Evolutionary conservation across 768 basidiomycete genomes (phyloP), one percentile per base, ranked within the genome.

Genomic region (Suillus paluster): DNA sequence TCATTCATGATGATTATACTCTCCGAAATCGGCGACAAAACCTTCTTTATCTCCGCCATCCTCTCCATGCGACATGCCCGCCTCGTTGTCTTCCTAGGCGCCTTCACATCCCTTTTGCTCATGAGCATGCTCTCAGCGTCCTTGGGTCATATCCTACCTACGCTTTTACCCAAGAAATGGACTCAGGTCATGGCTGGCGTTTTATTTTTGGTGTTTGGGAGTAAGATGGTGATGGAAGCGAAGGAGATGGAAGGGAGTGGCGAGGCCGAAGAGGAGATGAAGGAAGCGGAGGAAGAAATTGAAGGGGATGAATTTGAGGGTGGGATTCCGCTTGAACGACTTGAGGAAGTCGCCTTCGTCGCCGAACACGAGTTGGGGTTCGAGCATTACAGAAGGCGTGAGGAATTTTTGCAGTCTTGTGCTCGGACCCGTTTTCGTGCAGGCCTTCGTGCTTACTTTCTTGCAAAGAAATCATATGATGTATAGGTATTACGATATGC

Each of bases 1-100:
- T 86, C 94, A 6, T 94, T 95, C 79, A 75, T 84, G 64, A 95
- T 97, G 89, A 98, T 97, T 69, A 90, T 98, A 38, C 82, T 91
- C 72, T 94, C 93, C 3, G 94, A 95, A 81, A 90, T 96, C 46
- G 97, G 97, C 25, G 97, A 99, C 86, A 97, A 98, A 75, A 98
- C 97, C 0, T 91, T 91, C 70, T 80, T 91, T 66, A 89, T 91
- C 39, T 90, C 97, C 54, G 94, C 96, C 56, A 94, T 96, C 55
- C 91, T 86, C 69, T 95, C 96, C 12, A 95, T 95, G 88, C 90
- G 94, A 8, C 95, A 97, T 73, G 89, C 95, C 1, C 89, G 96
- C 23, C 67, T 90, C 48, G 77, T 88, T 60, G 95, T 99, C 62
- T 98, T 98, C 71, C 81, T 81, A 0, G 97, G 96, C 36, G 96